Base-by-base conservation (phyloP, 768 basidiomycete species). In the Boletus tomentosulus region DNA sequence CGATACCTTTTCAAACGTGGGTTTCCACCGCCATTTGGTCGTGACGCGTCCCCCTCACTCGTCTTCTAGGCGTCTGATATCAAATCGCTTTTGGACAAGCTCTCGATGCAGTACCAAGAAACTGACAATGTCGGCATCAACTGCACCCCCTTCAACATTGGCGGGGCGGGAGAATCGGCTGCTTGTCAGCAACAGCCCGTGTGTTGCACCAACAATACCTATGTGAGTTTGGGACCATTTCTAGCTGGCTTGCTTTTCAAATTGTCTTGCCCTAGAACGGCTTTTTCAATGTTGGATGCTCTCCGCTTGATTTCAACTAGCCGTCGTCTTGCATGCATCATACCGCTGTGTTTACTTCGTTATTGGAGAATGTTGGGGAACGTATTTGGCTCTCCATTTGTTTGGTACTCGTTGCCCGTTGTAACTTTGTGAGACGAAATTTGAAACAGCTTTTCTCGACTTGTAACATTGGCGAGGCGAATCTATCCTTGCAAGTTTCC, bases 131-230 rank as follows among this genome's bases (percentile, higher is more conserved):
- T 68, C n/a, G 68, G 59, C 8, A 43, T 70, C 52, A 30, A 50
- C 54, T 68, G 66, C 42, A 57, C 27, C 24, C 68, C 66, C 13
- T 9, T 70, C 47, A 51, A 53, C 16, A 37, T 60, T 8, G 13
- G 41, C 12, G 68, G 68, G 3, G 51, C 44, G 3, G 68, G 64
- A 30, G 27, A 63, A 15, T 50, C 47, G 11, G 54, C 68, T 4
- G 3, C 3, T 22, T 68, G 66, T 30, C 38, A 58, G 31, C 55
- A 67, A 22, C 57, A 70, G 47, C 66, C 66, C 37, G 57, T 70
- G 22, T 68, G 66, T 44, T 68, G 66, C 45, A 24, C 44, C 9
- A 57, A 60, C 47, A 43, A 57, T 8, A 38, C 13, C 15, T 58
- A 62, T 46, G 66, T 68, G 11, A 51, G 66, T 59, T 44, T 35